Evolutionary conservation across 257 asterid species (phyloP).

Genomic region (Capsicum baccatum): DNA sequence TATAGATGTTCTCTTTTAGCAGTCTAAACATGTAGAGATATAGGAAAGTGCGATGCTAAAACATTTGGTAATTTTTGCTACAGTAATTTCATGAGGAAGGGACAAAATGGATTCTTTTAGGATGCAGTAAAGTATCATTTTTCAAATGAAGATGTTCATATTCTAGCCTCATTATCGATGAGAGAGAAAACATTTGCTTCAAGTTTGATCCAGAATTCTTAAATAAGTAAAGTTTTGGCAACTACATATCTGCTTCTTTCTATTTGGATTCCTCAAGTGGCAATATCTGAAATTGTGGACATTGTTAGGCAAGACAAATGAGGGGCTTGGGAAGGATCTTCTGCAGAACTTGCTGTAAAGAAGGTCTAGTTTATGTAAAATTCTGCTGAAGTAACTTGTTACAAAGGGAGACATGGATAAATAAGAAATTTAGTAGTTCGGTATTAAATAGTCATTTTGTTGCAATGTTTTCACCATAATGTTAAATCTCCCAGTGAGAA

Average conservation of each 20-base stretch:
- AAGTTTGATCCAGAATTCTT: neutral
- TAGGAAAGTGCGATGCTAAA: neutral
- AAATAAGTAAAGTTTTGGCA: neutral
- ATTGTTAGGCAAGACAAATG: too few relatives aligned
- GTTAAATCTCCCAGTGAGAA: neutral
- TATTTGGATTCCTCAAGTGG: too few relatives aligned
- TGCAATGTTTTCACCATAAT: neutral
- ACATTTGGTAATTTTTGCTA: neutral
- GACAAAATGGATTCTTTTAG: neutral
- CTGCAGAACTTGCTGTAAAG: too few relatives aligned
- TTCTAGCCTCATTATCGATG: neutral
- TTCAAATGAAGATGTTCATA: neutral
- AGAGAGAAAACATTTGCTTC: constrained; percentile 12
- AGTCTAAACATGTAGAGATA: neutral
- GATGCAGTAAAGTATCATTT: constrained; percentile 1
- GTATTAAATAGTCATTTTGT: neutral
- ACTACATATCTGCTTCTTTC: neutral
- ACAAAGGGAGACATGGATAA: neutral
- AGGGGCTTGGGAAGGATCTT: too few relatives aligned
- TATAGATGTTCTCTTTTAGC: neutral
- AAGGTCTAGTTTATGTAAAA: too few relatives aligned
- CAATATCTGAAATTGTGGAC: neutral
- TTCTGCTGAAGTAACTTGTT: neutral
- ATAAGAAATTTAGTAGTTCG: neutral
- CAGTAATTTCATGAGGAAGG: neutral